These are phyloP conservation scores for Pythium graminicola DNA, from an alignment of 352 stramenopile genomes.

Conservation along the genomic window DNA sequence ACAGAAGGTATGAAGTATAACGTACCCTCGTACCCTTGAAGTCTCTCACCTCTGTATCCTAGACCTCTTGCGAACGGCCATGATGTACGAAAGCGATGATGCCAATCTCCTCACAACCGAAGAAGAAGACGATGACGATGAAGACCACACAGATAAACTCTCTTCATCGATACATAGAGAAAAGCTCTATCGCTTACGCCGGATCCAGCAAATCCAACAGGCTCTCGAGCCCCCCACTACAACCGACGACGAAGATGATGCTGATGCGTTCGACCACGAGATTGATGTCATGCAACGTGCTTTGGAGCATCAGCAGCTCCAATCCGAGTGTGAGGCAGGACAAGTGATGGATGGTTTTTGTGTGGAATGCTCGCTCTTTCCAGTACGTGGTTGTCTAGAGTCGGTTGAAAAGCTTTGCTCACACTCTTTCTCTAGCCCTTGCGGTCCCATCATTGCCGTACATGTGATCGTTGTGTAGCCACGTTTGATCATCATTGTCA, in stretches of 20 bases:
- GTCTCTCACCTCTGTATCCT: background rate
- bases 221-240: conserved; percentile 12
- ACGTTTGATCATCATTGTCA: conserved; percentile 92
- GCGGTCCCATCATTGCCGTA: conserved; percentile 79
- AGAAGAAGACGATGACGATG: conserved; percentile 12
- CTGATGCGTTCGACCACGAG: background rate
- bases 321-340: background rate
- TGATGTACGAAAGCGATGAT: conserved; percentile 9
- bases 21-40: background rate
- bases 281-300: conserved; percentile 7
- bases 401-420: background rate
- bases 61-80: conserved; percentile 5
- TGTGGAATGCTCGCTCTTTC: conserved; percentile 24
- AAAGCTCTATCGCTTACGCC: conserved; percentile 22
- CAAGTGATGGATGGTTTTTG: conserved; percentile 20
- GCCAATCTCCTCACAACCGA: conserved; percentile 7
- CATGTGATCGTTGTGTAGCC: conserved; percentile 74
- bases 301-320: conserved; percentile 5
- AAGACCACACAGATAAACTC: background rate
- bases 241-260: background rate
- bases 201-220: conserved; percentile 27
- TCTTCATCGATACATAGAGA: background rate
- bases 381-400: conserved; percentile 8
- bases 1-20: conserved; percentile 22
- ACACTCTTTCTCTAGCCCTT: conserved; percentile 37